phyloP scores from a whole-genome alignment of 2,329 filamentous ascomycete genomes.

The Alternaria sp. region DNA sequence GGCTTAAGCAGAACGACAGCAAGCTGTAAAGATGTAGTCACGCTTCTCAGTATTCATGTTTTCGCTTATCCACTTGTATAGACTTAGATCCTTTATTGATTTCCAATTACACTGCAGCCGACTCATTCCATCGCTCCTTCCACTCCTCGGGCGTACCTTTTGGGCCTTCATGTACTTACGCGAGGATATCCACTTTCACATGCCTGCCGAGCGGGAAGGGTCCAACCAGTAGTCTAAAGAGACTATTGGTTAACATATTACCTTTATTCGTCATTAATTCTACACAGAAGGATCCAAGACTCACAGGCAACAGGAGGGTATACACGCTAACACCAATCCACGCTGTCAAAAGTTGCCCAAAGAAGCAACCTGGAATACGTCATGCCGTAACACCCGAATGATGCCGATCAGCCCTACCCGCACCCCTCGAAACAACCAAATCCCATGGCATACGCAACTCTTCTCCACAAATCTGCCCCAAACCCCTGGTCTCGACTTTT shows the following conservation, averaged over 20 bases:
- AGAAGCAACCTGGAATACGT: conserved; percentile 6
- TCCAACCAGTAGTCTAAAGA: no score
- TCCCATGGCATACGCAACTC: conserved; percentile 14
- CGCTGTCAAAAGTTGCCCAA: neutral
- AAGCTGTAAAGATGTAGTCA: conserved; percentile 14
- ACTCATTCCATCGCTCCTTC: neutral
- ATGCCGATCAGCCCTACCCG: conserved; percentile 11
- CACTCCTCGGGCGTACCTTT: neutral
- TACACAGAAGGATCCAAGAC: no score
- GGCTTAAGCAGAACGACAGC: conserved; percentile 25
- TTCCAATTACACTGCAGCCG: neutral
- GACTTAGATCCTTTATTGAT: conserved; percentile 2
- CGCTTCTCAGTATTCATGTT: neutral
- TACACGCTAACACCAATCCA: conserved; percentile 9
- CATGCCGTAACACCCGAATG: conserved; percentile 6
- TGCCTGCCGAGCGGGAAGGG: no score
- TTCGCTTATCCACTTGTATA: neutral
- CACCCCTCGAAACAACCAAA: neutral
- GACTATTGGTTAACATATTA: no score
- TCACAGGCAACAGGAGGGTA: neutral
- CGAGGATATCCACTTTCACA: no score
- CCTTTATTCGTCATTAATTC: no score
- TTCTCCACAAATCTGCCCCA: conserved; percentile 7
- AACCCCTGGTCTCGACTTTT: neutral
- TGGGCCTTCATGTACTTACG: no score